Base-by-base conservation (phyloP, 345 rosid species). In the Aegle marmelos region DNA sequence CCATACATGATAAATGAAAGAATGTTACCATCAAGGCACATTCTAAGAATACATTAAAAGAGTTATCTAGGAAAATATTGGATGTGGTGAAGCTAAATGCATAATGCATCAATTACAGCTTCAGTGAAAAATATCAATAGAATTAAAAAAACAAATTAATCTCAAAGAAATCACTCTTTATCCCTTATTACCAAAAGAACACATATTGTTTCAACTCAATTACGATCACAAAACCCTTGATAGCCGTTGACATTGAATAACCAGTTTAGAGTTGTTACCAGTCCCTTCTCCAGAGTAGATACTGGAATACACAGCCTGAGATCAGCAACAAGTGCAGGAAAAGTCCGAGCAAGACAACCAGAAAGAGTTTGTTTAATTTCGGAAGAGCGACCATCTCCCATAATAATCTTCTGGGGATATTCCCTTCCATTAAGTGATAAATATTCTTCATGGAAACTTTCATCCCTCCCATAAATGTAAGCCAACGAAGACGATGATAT, bases 401-500 rank as follows among this genome's bases (percentile, higher is more conserved):
- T 63, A 72, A 88, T 73, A 72, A 85, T 70, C 88, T 82, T 94
- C 66, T 39, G 77, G 0, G 93, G 91, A 80, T 92, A 96, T 81
- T 85, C 88, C 79, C 88, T 90, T 76, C 93, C 97, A 74, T 92
- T 89, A 78, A 91, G 88, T 33, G 73, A 79, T 74, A 85, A 45
- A 82, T 91, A 94, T 31, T 91, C 93, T 82, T 90, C 99, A 73
- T 87, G 86, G 81, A 79, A 81, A 77, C 86, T 87, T 75, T 89
- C 97, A 73, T 96, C 99, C 84, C 87, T 88, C 62, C 97, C 94
- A 71, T 94, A 94, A 76, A 92, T 89, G 81, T 87, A 92, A 59
- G 97, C 98, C 85, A 96, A 83, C 34, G 95, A 90, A 76, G 97
- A 92, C 39, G 98, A 87, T n/a, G 97, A 90, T 77, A 89, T 84